These are phyloP conservation scores for Eudorina sp. DNA, from an alignment of 139 green algal species.

Conservation along the genomic window DNA sequence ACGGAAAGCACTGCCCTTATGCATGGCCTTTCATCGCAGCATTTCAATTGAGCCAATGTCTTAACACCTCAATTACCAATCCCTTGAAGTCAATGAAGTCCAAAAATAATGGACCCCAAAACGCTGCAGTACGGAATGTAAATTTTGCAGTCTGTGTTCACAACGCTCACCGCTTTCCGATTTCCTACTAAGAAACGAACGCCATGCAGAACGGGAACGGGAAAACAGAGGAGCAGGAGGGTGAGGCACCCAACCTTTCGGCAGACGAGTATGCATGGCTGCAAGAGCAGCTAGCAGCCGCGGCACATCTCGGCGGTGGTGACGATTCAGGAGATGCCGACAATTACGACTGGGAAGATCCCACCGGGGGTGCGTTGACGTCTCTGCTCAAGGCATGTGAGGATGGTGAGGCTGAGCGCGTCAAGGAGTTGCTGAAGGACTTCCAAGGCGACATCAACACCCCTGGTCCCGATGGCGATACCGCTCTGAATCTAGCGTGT, in stretches of 20 bases:
- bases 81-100: no score
- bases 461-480: slow-evolving; percentile 69
- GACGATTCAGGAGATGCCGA: slow-evolving; percentile 11
- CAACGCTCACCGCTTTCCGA: no score
- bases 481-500: slow-evolving; percentile 64
- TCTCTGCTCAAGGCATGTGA: slow-evolving; percentile 51
- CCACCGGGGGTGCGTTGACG: slow-evolving; percentile 41
- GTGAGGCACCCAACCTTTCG: not conserved
- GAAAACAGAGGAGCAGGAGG: not conserved
- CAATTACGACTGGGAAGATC: slow-evolving; percentile 56
- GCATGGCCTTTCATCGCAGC: no score
- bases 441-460: slow-evolving; percentile 35
- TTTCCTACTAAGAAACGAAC: no score
- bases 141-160: no score
- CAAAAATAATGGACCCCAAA: no score
- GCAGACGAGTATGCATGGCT: slow-evolving; percentile 38
- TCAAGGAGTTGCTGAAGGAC: slow-evolving; percentile 26
- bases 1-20: no score
- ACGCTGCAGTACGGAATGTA: no score
- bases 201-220: not conserved
- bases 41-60: no score
- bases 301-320: not conserved
- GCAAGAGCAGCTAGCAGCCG: slow-evolving; percentile 48
- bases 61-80: no score
- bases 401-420: slow-evolving; percentile 19